These are phyloP conservation scores for Gossypium gossypioides DNA, from an alignment of 441 rosid species.

Conservation along the genomic window DNA sequence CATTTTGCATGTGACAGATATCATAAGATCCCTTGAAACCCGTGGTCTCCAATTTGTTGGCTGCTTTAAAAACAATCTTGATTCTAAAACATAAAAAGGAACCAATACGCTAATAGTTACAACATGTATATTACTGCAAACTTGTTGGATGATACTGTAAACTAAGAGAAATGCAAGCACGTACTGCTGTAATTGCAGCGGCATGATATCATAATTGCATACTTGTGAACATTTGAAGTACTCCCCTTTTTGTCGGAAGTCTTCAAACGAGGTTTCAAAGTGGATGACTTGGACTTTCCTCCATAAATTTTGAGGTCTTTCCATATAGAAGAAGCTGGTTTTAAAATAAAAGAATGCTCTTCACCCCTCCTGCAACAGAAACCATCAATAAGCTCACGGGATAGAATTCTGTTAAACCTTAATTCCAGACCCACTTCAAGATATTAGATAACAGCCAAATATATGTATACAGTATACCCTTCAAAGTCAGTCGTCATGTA, in stretches of 20 bases:
- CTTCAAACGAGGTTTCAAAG: slow-evolving; percentile 38
- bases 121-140: slow-evolving; percentile 6
- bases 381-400: slow-evolving; percentile 12
- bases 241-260: slow-evolving; percentile 39
- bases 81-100: slow-evolving; percentile 37
- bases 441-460: not conserved
- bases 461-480: not conserved
- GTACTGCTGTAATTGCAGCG: slow-evolving; percentile 85
- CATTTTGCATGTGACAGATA: slow-evolving; percentile 83
- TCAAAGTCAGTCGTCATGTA: not conserved
- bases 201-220: slow-evolving; percentile 84
- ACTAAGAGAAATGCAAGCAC: slow-evolving; percentile 16
- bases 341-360: slow-evolving; percentile 90
- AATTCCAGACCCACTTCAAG: not conserved
- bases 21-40: slow-evolving; percentile 72
- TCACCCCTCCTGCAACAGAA: slow-evolving; percentile 78
- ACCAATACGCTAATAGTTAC: slow-evolving; percentile 10
- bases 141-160: slow-evolving; percentile 15
- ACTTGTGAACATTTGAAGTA: slow-evolving; percentile 41
- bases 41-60: slow-evolving; percentile 82
- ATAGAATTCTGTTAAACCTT: not conserved
- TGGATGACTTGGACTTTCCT: slow-evolving; percentile 40
- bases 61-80: slow-evolving; percentile 86
- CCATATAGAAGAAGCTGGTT: slow-evolving; percentile 56
- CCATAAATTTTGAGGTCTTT: slow-evolving; percentile 46